These are phyloP conservation scores for Senecio squalidus DNA, from an alignment of 140 eudicot genomes.

Conservation along the genomic window DNA sequence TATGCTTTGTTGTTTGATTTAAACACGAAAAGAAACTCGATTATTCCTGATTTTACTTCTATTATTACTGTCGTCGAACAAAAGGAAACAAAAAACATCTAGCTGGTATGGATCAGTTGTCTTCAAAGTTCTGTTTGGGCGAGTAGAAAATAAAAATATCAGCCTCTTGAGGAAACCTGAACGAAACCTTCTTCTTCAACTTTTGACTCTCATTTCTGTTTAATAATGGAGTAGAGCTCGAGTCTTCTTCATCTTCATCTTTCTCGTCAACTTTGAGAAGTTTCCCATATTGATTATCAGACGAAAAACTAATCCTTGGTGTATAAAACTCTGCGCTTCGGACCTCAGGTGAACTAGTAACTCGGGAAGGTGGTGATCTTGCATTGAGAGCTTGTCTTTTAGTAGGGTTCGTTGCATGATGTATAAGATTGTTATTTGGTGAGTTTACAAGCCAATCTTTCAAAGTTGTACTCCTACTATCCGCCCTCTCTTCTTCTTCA, in stretches of 20 bases:
- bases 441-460: constrained; percentile 12
- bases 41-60: background rate
- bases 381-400: background rate
- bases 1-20: no score
- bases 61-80: background rate
- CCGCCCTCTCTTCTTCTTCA: background rate
- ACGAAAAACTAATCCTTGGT: constrained; percentile 32
- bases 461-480: background rate
- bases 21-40: no score
- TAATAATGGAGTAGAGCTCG: background rate
- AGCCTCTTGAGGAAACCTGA: constrained; percentile 39
- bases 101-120: background rate
- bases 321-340: constrained; percentile 22
- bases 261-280: constrained; percentile 19
- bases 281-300: constrained; percentile 1
- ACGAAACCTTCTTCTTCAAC: constrained; percentile 34
- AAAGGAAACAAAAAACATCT: background rate
- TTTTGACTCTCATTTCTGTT: constrained; percentile 17
- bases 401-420: background rate
- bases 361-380: background rate
- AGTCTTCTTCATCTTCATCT: constrained; percentile 15
- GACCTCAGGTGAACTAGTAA: constrained; percentile 24
- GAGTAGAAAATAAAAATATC: constrained; percentile 41
- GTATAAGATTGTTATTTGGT: constrained; percentile 3
- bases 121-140: background rate